Evolutionary conservation across 2,329 filamentous ascomycete species (phyloP).

Genomic region (Phaeosphaeriaceae sp.): DNA sequence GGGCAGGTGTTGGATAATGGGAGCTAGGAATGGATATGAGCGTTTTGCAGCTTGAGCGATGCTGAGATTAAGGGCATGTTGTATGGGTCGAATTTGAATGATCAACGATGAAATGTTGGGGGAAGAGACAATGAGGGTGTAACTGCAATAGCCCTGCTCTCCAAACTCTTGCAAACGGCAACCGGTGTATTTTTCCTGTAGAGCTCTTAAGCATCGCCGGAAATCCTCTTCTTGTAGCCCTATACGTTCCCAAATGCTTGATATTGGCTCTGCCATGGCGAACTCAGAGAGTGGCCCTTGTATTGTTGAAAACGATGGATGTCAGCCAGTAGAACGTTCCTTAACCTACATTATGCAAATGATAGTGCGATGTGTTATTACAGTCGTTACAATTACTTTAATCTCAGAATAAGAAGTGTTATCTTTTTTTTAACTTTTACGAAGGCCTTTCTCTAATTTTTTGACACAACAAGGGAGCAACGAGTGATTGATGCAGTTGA

Average conservation of each 20-base stretch:
- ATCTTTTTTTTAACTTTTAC: too few relatives aligned
- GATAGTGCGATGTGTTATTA: too few relatives aligned
- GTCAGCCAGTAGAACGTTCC: too few relatives aligned
- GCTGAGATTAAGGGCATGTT: conserved; percentile 29
- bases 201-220: conserved; percentile 1
- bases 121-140: conserved; percentile 11
- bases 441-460: too few relatives aligned
- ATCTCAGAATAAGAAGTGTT: too few relatives aligned
- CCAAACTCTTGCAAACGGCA: conserved; percentile 9
- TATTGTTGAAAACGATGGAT: too few relatives aligned
- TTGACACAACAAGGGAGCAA: too few relatives aligned
- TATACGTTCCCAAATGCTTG: conserved; percentile 7
- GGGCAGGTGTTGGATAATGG: conserved; percentile 16
- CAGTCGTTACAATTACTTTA: too few relatives aligned
- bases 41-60: conserved; percentile 24
- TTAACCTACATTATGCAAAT: too few relatives aligned
- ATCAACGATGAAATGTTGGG: conserved; percentile 10
- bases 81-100: conserved; percentile 36
- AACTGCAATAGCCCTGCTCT: conserved; percentile 20
- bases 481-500: not conserved
- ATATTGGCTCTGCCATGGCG: not conserved
- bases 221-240: not conserved
- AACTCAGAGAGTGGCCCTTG: not conserved
- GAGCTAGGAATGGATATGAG: conserved; percentile 32
- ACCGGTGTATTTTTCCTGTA: conserved; percentile 5